Percentiles rank a stretch among this genome's conserved stretches.
Evolutionary conservation across 768 basidiomycete genomes (phyloP).

Genomic region (Butyriboletus loyo): DNA sequence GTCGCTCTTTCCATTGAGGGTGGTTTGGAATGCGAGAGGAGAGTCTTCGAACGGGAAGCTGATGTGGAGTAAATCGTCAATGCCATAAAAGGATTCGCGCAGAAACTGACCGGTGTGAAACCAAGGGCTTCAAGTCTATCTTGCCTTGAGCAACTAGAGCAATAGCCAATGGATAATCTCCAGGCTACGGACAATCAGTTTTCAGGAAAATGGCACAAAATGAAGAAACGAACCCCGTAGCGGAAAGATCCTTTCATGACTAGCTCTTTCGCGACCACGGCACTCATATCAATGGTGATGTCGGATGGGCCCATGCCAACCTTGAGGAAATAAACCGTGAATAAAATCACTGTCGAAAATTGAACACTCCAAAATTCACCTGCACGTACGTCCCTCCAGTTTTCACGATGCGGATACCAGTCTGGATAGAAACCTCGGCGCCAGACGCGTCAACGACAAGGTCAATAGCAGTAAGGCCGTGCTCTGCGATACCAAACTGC

Average conservation of each 20-base stretch:
- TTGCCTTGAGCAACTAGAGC: conserved; percentile 77
- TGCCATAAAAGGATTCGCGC: neutral
- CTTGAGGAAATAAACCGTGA: conserved; percentile 32
- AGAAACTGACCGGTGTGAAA: conserved; percentile 72
- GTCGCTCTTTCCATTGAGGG: conserved; percentile 71
- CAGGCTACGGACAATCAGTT: conserved; percentile 47
- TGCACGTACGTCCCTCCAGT: conserved; percentile 75
- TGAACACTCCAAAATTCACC: conserved; percentile 31
- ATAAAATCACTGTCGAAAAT: neutral
- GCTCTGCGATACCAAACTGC: conserved; percentile 63
- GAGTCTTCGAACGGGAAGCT: conserved; percentile 80
- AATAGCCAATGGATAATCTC: conserved; percentile 83
- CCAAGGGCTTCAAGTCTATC: conserved; percentile 82
- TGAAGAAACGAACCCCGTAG: conserved; percentile 56
- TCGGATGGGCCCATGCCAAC: conserved; percentile 87
- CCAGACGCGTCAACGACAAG: conserved; percentile 91
- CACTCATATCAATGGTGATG: conserved; percentile 67
- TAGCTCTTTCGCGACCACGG: conserved; percentile 74
- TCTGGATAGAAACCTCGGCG: conserved; percentile 90
- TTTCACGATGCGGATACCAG: conserved; percentile 72
- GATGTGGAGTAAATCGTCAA: conserved; percentile 1
- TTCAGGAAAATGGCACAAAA: neutral
- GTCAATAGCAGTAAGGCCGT: conserved; percentile 73
- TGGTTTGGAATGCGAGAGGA: conserved; percentile 76
- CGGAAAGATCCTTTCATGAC: conserved; percentile 90